Percentiles rank a stretch among this genome's conserved stretches.
Conservation (phyloP, 768 basidiomycete species). For the Calocera cornea region DNA sequence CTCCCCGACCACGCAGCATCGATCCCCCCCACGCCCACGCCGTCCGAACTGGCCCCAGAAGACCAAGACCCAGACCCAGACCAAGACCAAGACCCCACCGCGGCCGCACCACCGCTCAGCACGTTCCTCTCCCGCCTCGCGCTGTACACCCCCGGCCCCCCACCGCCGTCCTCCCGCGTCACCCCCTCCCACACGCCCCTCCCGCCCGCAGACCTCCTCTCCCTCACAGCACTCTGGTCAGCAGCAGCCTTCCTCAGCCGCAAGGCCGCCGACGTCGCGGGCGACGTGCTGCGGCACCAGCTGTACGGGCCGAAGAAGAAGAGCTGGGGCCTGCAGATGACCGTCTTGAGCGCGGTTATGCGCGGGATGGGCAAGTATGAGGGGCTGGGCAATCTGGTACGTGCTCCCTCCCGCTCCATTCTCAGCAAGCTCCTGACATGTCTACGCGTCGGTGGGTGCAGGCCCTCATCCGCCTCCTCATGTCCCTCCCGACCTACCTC, state of each 20-base stretch:
- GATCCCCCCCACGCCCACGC: no score
- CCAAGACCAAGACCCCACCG: background rate
- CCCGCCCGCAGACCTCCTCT: background rate
- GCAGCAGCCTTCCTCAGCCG: background rate
- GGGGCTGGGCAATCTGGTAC: background rate
- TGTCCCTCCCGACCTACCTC: constrained; percentile 66
- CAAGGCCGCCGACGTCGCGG: constrained; percentile 33
- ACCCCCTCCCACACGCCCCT: background rate
- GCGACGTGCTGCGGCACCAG: constrained; percentile 63
- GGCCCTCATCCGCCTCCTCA: constrained; percentile 43
- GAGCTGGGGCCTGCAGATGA: constrained; percentile 93
- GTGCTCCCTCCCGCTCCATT: background rate
- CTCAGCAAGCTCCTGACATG: constrained; percentile 44
- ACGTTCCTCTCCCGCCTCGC: background rate
- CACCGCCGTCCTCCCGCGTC: background rate
- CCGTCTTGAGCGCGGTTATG: constrained; percentile 42
- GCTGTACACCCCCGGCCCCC: background rate
- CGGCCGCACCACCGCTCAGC: background rate
- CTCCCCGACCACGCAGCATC: no score
- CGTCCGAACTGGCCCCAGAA: background rate
- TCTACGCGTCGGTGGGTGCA: constrained; percentile 15
- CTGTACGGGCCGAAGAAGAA: constrained; percentile 78
- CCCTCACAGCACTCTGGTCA: background rate
- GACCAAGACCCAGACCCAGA: background rate
- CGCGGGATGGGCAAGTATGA: constrained; percentile 21